Base-by-base conservation (phyloP, 129 eudicot species). In the Flaveria linearis region DNA sequence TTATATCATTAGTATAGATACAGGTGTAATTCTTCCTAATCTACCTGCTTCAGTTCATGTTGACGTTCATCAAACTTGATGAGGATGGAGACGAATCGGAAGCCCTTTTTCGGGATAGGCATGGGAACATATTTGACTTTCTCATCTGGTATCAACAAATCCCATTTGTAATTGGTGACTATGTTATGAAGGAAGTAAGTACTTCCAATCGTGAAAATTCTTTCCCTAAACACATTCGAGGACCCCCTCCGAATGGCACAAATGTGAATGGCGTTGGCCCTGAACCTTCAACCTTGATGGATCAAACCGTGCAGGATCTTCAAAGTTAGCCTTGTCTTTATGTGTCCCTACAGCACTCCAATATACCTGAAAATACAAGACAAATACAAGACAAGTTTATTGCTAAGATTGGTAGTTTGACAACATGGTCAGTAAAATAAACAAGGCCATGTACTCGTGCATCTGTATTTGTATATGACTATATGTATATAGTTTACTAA, bases 201-300 rank as follows among this genome's bases (percentile, higher is more conserved):
- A 89, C 83, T 75, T 86, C 83, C 23, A 86, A 46, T 18, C 91
- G 78, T 8, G 91, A 82, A 82, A 85, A 86, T 74, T 89, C 95
- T 87, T 82, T 86, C 66, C 95, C 91, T 65, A 86, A 62, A 79
- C 95, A 89, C 89, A 86, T 89, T 10, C 95, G 67, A 3, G 95
- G 87, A 12, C 95, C 95, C 26, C 95, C 91, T 39, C 91, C 95
- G 36, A 86, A 89, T 0, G 95, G 82, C 10, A 89, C 86, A 47
- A 28, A 89, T 8, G 95, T 39, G 70, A 11, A 84, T 0, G 89
- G 91, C 7, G 69, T 39, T 1, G 89, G 89, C 26, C 89, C 87
- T 14, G 76, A 28, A 42, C 85, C 95, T 71, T 86, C 91, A 75
- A 89, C 57, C 95, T 84, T 0, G 89, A 76, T 22, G 95, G 87